Evolutionary conservation across 129 eudicot genomes (phyloP), one percentile per base, ranked within the genome.

Genomic region (Artemisia argyi): DNA sequence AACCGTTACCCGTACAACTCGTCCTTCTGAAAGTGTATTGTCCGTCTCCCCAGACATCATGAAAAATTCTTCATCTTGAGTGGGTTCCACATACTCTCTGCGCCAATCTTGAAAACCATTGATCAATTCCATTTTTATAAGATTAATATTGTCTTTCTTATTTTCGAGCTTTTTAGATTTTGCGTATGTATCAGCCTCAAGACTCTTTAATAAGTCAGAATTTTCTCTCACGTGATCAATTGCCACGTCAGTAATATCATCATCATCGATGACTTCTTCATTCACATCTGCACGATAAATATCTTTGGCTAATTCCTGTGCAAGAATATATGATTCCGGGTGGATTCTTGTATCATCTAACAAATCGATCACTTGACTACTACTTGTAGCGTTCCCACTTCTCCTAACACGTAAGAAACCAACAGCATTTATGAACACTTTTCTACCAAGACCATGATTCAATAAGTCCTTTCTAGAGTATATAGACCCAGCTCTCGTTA

Each of bases 331-430:
- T 1, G 96, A 87, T 75, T 94, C 97, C 54, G 98, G 98, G 69
- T 94, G 97, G 63, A 94, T 86, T 59, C 98, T 82, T 51, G 98
- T 89, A 82, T 90, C 96, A 73, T 94, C 98, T 75, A 94, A 78
- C 71, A 88, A 75, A 79, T 94, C 97, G 73, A 90, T 74, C 61
- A 74, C 81, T 19, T 90, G 96, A 58, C 88, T 90, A 64, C 93
- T 86, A 54, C 85, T 94, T 66, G 85, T 81, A 71, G 99, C 88
- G 77, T 87, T 82, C 61, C 99, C 99, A 76, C 77, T 85, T 58
- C 93, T 83, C 24, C 91, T 65, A 6, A 94, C 92, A 39, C 97
- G 97, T 74, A 94, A 78, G 76, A 94, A 94, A 49, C 97, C 99
- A 72, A 85, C 88, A 28, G 92, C 88, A 61, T 89, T 94, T 51